These are phyloP conservation scores for Trametes meyenii DNA, from an alignment of 768 basidiomycete genomes.

Conservation along the genomic window DNA sequence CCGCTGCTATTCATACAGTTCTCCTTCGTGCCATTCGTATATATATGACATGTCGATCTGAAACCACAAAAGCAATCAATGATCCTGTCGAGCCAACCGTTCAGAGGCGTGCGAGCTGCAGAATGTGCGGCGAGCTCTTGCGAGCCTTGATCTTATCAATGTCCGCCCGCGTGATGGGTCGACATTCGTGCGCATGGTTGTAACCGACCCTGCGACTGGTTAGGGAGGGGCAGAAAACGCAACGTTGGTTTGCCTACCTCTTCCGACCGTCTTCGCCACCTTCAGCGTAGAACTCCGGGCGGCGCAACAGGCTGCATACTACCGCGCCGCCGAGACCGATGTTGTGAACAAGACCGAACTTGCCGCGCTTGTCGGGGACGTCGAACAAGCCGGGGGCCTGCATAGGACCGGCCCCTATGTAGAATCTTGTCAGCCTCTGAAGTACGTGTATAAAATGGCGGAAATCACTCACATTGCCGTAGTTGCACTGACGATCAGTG, in stretches of 20 bases:
- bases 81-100: no score
- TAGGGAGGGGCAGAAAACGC: no score
- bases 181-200: constrained; percentile 74
- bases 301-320: constrained; percentile 72
- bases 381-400: constrained; percentile 75
- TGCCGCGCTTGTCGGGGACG: constrained; percentile 63
- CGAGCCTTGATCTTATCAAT: constrained; percentile 78
- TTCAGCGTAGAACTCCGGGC: constrained; percentile 74
- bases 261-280: constrained; percentile 69
- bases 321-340: constrained; percentile 82
- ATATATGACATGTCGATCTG: no score
- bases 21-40: no score
- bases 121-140: constrained; percentile 51
- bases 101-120: constrained; percentile 47
- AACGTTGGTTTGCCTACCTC: constrained; percentile 45
- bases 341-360: constrained; percentile 83
- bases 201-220: constrained; percentile 63
- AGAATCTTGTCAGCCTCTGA: background rate
- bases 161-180: constrained; percentile 61
- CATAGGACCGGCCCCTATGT: constrained; percentile 82
- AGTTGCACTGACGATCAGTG: constrained; percentile 70
- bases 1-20: no score
- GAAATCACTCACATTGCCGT: constrained; percentile 54
- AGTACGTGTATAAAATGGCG: background rate
- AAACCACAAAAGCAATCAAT: no score